A percentile compares a stretch with the other conserved stretches of the same genome.
Evolutionary conservation across 257 asterid genomes (phyloP).

Genomic region (Solanum chmielewskii): DNA sequence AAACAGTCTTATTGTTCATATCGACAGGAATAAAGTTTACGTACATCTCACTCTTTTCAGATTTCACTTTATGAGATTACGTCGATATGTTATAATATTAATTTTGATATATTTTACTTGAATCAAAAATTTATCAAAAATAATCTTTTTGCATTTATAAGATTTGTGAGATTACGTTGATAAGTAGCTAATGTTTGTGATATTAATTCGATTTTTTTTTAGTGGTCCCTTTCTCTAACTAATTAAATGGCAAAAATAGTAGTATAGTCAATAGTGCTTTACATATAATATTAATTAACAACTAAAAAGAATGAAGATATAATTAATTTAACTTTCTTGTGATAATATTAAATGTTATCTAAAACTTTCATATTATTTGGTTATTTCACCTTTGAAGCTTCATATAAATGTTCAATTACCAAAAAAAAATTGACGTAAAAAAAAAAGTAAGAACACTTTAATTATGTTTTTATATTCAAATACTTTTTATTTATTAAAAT

Average conservation of each 20-base stretch:
- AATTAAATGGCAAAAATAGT: neutral
- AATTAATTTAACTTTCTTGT: neutral
- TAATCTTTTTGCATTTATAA: fast-evolving
- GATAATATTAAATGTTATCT: neutral
- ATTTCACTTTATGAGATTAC: neutral
- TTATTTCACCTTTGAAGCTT: neutral
- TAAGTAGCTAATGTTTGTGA: no score
- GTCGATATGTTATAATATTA: neutral
- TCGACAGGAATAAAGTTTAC: no score
- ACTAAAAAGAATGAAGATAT: neutral
- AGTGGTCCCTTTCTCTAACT: neutral
- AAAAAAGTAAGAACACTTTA: neutral
- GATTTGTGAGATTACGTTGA: neutral
- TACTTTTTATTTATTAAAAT: no score
- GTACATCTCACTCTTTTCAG: no score
- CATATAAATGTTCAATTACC: neutral
- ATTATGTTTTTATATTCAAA: neutral
- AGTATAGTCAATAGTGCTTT: neutral
- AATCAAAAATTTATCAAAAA: fast-evolving
- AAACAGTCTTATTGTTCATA: neutral
- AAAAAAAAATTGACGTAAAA: no score
- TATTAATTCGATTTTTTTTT: neutral
- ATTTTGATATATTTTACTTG: neutral
- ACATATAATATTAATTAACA: neutral
- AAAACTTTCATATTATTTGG: neutral